A percentile compares a stretch with the other conserved stretches of the same genome.
phyloP scores from a whole-genome alignment of 2,329 filamentous ascomycete genomes.

The Chaetothyriales sp. region DNA sequence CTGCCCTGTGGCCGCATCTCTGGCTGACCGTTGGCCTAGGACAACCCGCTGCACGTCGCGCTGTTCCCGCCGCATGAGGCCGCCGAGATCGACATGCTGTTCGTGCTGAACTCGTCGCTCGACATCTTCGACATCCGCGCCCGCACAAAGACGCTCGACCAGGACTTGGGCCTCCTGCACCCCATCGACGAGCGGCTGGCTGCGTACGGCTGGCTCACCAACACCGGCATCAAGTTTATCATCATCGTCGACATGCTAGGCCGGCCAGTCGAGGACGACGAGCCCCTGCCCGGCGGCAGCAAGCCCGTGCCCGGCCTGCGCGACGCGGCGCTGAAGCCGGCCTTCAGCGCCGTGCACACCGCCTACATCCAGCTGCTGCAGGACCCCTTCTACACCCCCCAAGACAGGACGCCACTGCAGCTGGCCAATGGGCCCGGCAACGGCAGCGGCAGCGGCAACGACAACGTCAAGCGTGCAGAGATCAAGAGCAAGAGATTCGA shows the following conservation, averaged over 20 bases:
- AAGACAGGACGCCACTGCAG: constrained; percentile 57
- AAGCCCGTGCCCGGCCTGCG: constrained; percentile 50
- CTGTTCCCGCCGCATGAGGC: constrained; percentile 66
- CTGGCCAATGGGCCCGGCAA: constrained; percentile 28
- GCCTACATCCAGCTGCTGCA: constrained; percentile 79
- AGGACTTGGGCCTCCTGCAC: constrained; percentile 83
- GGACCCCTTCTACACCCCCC: constrained; percentile 89
- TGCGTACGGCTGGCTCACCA: constrained; percentile 92
- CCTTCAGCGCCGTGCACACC: constrained; percentile 83
- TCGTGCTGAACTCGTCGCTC: constrained; percentile 78
- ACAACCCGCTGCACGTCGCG: constrained; percentile 88
- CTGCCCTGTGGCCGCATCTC: not conserved
- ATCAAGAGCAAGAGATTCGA: constrained; percentile 74
- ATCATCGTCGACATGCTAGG: constrained; percentile 86
- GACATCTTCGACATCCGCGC: constrained; percentile 85
- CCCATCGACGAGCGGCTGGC: constrained; percentile 86
- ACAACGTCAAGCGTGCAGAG: constrained; percentile 41
- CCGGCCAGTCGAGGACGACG: constrained; percentile 33
- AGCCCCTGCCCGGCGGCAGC: constrained; percentile 21
- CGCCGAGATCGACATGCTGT: constrained; percentile 66
- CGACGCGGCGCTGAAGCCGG: constrained; percentile 77
- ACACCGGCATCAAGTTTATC: constrained; percentile 83
- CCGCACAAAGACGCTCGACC: constrained; percentile 57
- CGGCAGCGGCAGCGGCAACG: constrained; percentile 26
- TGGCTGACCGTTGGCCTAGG: constrained; percentile 40